Evolutionary conservation across 2,329 filamentous ascomycete genomes (phyloP).

Genomic region (Clarireedia paspali): DNA sequence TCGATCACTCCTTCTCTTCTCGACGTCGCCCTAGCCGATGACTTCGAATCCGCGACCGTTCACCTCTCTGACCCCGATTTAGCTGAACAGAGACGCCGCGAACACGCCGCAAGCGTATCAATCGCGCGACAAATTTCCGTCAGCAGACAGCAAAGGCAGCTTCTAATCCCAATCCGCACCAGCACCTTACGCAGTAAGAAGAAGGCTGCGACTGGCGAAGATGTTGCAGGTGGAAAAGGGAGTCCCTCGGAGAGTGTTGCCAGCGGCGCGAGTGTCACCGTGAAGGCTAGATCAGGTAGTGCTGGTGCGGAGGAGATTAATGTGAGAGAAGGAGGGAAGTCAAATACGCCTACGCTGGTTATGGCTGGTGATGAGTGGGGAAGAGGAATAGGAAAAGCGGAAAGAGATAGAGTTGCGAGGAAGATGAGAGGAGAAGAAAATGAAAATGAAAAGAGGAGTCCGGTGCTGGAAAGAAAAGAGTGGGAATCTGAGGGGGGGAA

Average conservation of each 20-base stretch:
- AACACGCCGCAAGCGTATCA: slow-evolving; percentile 54
- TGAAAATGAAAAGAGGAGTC: background rate
- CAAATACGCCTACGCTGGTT: background rate
- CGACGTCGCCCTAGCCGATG: background rate
- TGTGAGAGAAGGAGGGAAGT: background rate
- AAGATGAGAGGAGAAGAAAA: background rate
- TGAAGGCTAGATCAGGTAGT: background rate
- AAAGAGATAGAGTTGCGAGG: background rate
- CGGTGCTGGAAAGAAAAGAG: background rate
- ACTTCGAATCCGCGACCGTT: background rate
- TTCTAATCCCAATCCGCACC: slow-evolving; percentile 43
- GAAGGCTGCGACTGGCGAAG: background rate
- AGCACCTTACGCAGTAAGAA: background rate
- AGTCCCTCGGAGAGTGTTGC: background rate
- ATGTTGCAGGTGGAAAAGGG: background rate
- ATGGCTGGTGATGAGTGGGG: background rate
- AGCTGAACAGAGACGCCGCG: slow-evolving; percentile 34
- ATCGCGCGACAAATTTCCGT: slow-evolving; percentile 63
- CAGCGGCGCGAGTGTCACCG: background rate
- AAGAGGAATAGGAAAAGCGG: background rate
- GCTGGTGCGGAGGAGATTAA: background rate
- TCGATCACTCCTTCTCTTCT: background rate
- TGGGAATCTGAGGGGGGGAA: background rate
- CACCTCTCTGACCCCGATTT: background rate
- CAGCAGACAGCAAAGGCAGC: slow-evolving; percentile 51